Conservation (phyloP, 129 eudicot genomes). For the Erigeron canadensis region DNA sequence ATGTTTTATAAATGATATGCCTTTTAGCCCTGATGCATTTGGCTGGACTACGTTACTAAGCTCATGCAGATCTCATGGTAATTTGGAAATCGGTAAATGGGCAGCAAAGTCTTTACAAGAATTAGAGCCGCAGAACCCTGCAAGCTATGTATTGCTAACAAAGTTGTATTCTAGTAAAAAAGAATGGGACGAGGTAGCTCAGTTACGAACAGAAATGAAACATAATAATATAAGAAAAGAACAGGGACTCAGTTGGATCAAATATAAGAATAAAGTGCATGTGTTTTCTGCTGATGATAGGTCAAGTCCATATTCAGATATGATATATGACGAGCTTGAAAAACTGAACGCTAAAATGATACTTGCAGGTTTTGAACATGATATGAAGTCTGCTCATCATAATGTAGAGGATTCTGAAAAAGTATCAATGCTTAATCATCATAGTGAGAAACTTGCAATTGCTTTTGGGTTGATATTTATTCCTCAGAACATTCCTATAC, state of each 20-base stretch:
- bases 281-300: conserved; percentile 93
- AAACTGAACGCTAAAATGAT: conserved; percentile 53
- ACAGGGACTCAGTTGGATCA: conserved; percentile 94
- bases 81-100: conserved; percentile 79
- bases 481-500: conserved; percentile 59
- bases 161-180: conserved; percentile 79
- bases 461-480: conserved; percentile 84
- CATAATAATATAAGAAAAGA: conserved; percentile 74
- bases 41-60: conserved; percentile 88
- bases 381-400: conserved; percentile 69
- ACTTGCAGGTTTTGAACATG: conserved; percentile 80
- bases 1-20: conserved; percentile 68
- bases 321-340: conserved; percentile 71
- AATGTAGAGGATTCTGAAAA: conserved; percentile 77
- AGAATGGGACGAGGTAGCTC: conserved; percentile 81
- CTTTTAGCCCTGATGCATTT: conserved; percentile 64
- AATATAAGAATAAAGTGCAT: conserved; percentile 73
- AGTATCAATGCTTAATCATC: conserved; percentile 72
- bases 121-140: conserved; percentile 84
- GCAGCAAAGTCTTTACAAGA: conserved; percentile 75
- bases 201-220: conserved; percentile 68
- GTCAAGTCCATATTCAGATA: conserved; percentile 58
- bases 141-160: conserved; percentile 72
- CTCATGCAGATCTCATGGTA: conserved; percentile 65
- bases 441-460: conserved; percentile 92